These are phyloP conservation scores for Luzula sylvatica DNA, from an alignment of 176 grass and related monocot species.

Conservation along the genomic window DNA sequence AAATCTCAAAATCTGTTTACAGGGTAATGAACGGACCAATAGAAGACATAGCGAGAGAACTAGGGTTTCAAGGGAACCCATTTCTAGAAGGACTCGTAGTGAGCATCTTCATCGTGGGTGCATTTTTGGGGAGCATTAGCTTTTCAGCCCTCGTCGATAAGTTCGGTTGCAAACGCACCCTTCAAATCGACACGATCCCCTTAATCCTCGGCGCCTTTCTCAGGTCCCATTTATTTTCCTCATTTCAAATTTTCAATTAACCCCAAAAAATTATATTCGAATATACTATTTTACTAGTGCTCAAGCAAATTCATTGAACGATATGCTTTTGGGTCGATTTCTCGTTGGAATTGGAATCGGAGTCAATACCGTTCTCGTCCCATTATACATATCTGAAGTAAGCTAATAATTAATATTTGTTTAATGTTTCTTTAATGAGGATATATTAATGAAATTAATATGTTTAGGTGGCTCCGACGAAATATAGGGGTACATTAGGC, in stretches of 20 bases:
- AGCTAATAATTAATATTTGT: not conserved
- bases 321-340: constrained; percentile 96
- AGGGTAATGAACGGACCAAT: constrained; percentile 99
- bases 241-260: not conserved
- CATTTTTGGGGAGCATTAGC: constrained; percentile 78
- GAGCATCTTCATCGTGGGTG: constrained; percentile 94
- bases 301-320: constrained; percentile 69
- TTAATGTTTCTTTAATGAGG: not conserved
- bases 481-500: constrained; percentile 78
- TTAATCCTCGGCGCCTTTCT: constrained; percentile 81
- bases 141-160: constrained; percentile 72
- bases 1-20: constrained; percentile 27
- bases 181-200: constrained; percentile 77
- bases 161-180: constrained; percentile 80
- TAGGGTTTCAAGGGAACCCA: constrained; percentile 89
- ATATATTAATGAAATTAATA: constrained; percentile 17
- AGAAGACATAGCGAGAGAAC: constrained; percentile 74
- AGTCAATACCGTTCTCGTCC: constrained; percentile 88
- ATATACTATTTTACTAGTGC: constrained; percentile 37
- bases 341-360: constrained; percentile 92
- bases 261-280: constrained; percentile 12
- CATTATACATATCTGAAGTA: constrained; percentile 91
- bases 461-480: constrained; percentile 82
- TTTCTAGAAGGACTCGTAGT: constrained; percentile 94
- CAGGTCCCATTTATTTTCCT: constrained; percentile 37